Evolutionary conservation across 2,329 filamentous ascomycete species (phyloP).

Genomic region (Ophiostoma perfectum): DNA sequence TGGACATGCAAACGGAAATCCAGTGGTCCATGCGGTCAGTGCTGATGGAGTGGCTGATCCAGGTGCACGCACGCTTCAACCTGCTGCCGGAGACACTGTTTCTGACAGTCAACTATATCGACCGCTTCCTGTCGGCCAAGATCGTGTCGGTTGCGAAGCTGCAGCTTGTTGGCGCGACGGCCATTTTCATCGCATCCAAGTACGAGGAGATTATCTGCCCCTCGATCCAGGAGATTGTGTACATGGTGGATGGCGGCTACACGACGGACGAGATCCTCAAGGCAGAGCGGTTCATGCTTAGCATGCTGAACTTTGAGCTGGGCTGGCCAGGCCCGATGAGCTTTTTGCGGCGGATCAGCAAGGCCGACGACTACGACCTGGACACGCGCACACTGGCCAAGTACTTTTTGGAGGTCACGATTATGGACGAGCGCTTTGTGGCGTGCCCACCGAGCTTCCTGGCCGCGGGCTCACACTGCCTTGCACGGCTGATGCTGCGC

Average conservation of each 20-base stretch:
- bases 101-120: constrained; percentile 92
- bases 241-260: constrained; percentile 95
- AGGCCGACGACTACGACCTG: constrained; percentile 94
- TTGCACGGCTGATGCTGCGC: constrained; percentile 79
- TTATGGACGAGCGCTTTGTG: constrained; percentile 98
- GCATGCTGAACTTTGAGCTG: constrained; percentile 90
- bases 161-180: constrained; percentile 91
- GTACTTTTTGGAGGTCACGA: constrained; percentile 92
- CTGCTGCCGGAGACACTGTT: constrained; percentile 93
- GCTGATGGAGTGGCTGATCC: constrained; percentile 95
- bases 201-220: constrained; percentile 99
- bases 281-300: constrained; percentile 96
- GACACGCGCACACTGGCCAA: constrained; percentile 94
- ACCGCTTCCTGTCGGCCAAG: constrained; percentile 91
- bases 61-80: constrained; percentile 87
- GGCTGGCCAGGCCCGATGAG: constrained; percentile 99
- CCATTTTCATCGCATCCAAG: constrained; percentile 92
- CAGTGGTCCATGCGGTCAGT: constrained; percentile 98
- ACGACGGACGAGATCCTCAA: constrained; percentile 88
- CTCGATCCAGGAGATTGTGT: constrained; percentile 89
- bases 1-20: constrained; percentile 95
- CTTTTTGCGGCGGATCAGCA: constrained; percentile 93
- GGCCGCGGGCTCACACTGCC: constrained; percentile 85
- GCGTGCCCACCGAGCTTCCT: constrained; percentile 84
- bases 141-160: constrained; percentile 91